Evolutionary conservation across 305 asterid genomes (phyloP).

Genomic region (Fraxinus floribunda): DNA sequence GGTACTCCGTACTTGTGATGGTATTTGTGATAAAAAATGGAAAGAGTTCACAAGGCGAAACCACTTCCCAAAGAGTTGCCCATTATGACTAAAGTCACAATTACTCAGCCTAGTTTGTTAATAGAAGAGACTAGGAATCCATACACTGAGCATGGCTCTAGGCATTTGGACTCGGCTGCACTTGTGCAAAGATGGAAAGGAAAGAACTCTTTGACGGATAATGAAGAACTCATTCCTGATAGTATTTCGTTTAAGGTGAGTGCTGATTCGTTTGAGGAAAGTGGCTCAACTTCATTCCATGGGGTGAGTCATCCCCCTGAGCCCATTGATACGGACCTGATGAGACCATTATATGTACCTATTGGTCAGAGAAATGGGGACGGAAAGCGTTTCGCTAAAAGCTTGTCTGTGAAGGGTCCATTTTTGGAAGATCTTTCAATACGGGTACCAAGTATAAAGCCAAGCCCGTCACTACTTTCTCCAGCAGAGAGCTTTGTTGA

Average conservation of each 20-base stretch:
- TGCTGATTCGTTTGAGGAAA: slow-evolving; percentile 65
- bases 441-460: slow-evolving; percentile 50
- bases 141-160: slow-evolving; percentile 31
- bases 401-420: slow-evolving; percentile 60
- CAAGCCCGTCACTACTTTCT: slow-evolving; percentile 44
- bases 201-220: slow-evolving; percentile 50
- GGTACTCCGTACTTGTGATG: slow-evolving; percentile 46
- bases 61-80: slow-evolving; percentile 55
- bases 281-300: slow-evolving; percentile 80
- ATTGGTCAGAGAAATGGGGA: slow-evolving; percentile 53
- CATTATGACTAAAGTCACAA: slow-evolving; percentile 31
- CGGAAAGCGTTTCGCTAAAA: slow-evolving; percentile 48
- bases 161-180: slow-evolving; percentile 33
- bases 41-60: slow-evolving; percentile 58
- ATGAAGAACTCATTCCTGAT: slow-evolving; percentile 59
- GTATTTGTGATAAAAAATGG: slow-evolving; percentile 53
- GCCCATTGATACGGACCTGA: slow-evolving; percentile 69
- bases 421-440: slow-evolving; percentile 68
- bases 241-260: slow-evolving; percentile 55
- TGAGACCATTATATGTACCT: slow-evolving; percentile 80
- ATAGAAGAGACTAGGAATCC: slow-evolving; percentile 44
- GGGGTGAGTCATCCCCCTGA: slow-evolving; percentile 98
- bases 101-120: slow-evolving; percentile 33
- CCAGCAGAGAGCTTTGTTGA: slow-evolving; percentile 61
- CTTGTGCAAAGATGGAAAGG: slow-evolving; percentile 62